Conservation (phyloP, 805 yeast species). For the Candida namnaoensis region DNA sequence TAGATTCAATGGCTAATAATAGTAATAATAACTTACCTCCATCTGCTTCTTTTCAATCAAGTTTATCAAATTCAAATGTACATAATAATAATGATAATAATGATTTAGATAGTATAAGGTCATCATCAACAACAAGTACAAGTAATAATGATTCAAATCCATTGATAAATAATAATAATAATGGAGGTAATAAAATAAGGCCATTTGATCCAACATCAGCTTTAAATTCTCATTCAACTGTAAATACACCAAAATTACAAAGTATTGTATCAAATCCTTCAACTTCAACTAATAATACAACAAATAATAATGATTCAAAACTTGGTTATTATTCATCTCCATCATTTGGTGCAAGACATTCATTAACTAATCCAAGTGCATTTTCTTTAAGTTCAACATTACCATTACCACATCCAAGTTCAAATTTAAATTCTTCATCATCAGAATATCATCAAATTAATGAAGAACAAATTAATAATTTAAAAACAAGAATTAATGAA, state of each 20-base stretch:
- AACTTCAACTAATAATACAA: not conserved
- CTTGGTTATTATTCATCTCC: conserved; percentile 24
- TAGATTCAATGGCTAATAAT: conserved; percentile 10
- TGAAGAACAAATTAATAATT: conserved; percentile 27
- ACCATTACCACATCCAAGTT: conserved; percentile 4
- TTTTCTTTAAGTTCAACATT: conserved; percentile 10
- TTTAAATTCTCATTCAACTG: conserved; percentile 1
- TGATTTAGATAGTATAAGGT: no score
- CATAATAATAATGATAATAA: no score
- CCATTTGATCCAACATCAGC: conserved; percentile 13
- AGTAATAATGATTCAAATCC: conserved; percentile 8
- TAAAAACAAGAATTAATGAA: conserved; percentile 77
- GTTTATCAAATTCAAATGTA: no score
- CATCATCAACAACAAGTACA: not conserved
- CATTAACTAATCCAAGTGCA: conserved; percentile 18
- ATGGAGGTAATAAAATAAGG: not conserved
- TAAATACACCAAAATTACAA: conserved; percentile 8
- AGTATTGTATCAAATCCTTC: conserved; percentile 11
- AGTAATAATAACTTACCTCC: not conserved
- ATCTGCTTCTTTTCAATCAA: not conserved
- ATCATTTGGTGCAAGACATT: conserved; percentile 36
- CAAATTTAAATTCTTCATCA: conserved; percentile 4
- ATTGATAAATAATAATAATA: conserved; percentile 5
- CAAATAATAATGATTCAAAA: not conserved
- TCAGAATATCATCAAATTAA: no score